phyloP scores from a whole-genome alignment of 345 rosid species.

The Raphanus raphanistrum region DNA sequence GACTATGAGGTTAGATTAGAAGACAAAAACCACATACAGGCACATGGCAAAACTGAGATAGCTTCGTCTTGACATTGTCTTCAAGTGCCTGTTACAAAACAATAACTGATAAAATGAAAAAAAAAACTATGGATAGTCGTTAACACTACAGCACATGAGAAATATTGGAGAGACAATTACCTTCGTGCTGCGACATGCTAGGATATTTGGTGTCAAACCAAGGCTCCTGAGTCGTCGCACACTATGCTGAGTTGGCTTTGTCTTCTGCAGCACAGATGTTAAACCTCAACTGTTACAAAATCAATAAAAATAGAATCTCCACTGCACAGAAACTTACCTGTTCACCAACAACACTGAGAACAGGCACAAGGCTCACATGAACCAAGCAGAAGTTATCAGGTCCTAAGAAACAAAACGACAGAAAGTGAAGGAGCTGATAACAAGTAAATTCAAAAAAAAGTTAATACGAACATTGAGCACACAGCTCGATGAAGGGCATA shows the following conservation, averaged over 20 bases:
- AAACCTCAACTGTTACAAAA: background rate
- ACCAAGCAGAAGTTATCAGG: constrained; percentile 90
- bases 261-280: constrained; percentile 56
- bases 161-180: constrained; percentile 33
- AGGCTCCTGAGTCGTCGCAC: constrained; percentile 87
- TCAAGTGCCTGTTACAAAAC: constrained; percentile 64
- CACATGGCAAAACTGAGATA: constrained; percentile 93
- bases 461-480: background rate
- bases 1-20: background rate
- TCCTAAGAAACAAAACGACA: constrained; percentile 50
- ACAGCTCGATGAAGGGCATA: constrained; percentile 82
- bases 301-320: background rate
- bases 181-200: constrained; percentile 96
- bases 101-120: constrained; percentile 24
- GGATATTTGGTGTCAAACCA: constrained; percentile 83
- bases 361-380: constrained; percentile 99
- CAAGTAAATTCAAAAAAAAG: too few relatives aligned
- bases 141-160: constrained; percentile 6
- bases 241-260: constrained; percentile 99
- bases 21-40: constrained; percentile 50
- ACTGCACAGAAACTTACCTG: constrained; percentile 52
- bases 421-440: background rate
- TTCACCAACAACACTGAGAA: constrained; percentile 93
- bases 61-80: constrained; percentile 74
- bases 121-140: background rate